A percentile compares a stretch with the other conserved stretches of the same genome.
These are phyloP conservation scores for Polytolypa hystricis DNA, from an alignment of 2,329 filamentous ascomycete genomes.

Conservation along the genomic window DNA sequence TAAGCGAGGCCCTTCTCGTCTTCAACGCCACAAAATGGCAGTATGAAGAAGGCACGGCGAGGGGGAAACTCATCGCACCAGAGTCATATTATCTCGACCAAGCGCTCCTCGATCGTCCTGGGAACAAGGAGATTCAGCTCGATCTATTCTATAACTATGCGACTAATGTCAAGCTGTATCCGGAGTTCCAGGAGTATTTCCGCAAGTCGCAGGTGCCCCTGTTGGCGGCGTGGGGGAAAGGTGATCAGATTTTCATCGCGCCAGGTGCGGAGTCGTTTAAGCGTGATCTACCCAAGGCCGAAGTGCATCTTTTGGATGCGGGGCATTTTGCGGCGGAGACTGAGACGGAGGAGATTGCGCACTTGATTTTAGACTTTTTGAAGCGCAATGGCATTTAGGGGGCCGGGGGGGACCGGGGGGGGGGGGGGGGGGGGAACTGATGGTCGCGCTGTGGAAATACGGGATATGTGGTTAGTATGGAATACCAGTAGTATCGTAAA, in stretches of 20 bases:
- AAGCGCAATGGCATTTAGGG: conserved; percentile 7
- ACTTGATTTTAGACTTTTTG: conserved; percentile 28
- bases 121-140: conserved; percentile 44
- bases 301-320: conserved; percentile 42
- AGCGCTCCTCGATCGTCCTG: conserved; percentile 39
- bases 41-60: conserved; percentile 32
- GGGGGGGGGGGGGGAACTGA: no score
- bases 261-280: conserved; percentile 45
- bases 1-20: conserved; percentile 27
- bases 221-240: conserved; percentile 48
- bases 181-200: conserved; percentile 46
- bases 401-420: no score
- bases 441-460: no score
- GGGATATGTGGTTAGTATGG: no score
- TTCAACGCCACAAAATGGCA: conserved; percentile 34
- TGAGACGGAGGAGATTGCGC: conserved; percentile 26
- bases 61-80: conserved; percentile 29
- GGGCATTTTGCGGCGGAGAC: conserved; percentile 46
- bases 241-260: conserved; percentile 37
- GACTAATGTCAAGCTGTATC: conserved; percentile 45
- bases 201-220: conserved; percentile 41
- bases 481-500: no score
- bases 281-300: conserved; percentile 37
- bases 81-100: conserved; percentile 43
- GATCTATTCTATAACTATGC: conserved; percentile 48